Base-by-base conservation (phyloP, 1,284 basidiomycete genomes). In the Cutaneotrichosporon dermatis region DNA sequence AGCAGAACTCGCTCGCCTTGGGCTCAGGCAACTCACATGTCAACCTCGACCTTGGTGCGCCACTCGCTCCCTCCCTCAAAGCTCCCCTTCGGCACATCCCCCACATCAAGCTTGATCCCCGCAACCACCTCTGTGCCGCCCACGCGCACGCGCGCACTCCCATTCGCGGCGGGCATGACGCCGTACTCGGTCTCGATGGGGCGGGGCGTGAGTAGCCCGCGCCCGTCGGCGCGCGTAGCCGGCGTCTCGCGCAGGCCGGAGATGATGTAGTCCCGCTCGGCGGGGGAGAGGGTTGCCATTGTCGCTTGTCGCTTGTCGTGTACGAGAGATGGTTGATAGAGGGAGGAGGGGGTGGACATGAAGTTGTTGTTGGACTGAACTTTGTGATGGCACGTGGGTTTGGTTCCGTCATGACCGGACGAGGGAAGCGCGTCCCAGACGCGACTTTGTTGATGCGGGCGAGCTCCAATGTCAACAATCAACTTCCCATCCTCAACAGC, bases 21-120 rank as follows among this genome's bases (percentile, higher is more conserved):
- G n/a, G n/a, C n/a, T n/a, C n/a, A n/a, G n/a, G 40, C 43, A 33
- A 67, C 77, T 67, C 61, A 79, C 77, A 78, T 69, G 59, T 79
- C 77, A 15, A 79, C 76, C 41, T 76, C 75, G 25, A 79, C 72
- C 50, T 64, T 72, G 9, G 69, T 60, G 45, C 70, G 68, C 70
- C 74, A 75, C 12, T 59, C 64, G 10, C 58, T 55, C 10, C 51
- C 51, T 25, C 34, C 36, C 9, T 33, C 54, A 1, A 58, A 59
- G 12, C 40, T 44, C 34, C 43, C 57, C 11, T 37, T 51, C 0
- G 62, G 52, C 3, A 58, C 65, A 57, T 76, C 76, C 4, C 61
- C 69, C 6, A 78, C 76, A 57, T 76, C 76, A 41, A 79, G 64
- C 60, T 68, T 69, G 52, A 79, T 68, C 6, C 77, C 77, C 1